Base-by-base conservation (phyloP, 495 filamentous ascomycete genomes). In the Xylaria sp. region DNA sequence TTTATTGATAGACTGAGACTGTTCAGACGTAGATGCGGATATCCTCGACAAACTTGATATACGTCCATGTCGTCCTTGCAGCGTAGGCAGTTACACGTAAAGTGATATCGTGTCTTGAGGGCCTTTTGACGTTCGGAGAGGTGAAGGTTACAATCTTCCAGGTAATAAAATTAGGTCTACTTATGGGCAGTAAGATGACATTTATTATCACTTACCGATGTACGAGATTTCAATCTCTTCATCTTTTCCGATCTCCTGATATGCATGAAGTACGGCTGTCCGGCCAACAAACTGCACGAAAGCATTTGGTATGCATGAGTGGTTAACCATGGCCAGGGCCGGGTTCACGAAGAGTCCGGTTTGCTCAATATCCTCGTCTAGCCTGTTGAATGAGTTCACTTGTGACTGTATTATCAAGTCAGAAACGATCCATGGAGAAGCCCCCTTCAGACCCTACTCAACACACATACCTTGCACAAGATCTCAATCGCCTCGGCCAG, bases 221-320 rank as follows among this genome's bases (percentile, higher is more conserved):
- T 88, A 88, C 0, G 84, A 85, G 24, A 88, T 85, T 48, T 80
- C 77, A 31, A 88, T 79, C 74, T 87, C 82, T 37, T 87, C 84
- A 5, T 81, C 84, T 57, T 78, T 73, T 21, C 81, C 72, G 12
- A 88, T 85, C 12, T 76, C 69, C 37, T 61, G 71, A 21, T 77
- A 73, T 0, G 85, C 82, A 37, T 80, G 76, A 26, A 88, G 72
- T 29, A 80, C 69, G 4, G 83, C 80, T 0, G 69, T 77, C n/a
- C 84, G 75, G 31, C 81, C 82, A 48, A 82, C 69, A 55, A 87
- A 87, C 33, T 78, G 75, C 33, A 88, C 79, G 44, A 80, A 80
- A 0, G 86, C 85, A 62, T 86, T 88, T 12, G 86, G 85, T 7
- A 81, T 72, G 58, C 87, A 88, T 2, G 85, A 87, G 71, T 88